phyloP scores from a whole-genome alignment of 345 rosid genomes.

The Gossypium sturtianum region DNA sequence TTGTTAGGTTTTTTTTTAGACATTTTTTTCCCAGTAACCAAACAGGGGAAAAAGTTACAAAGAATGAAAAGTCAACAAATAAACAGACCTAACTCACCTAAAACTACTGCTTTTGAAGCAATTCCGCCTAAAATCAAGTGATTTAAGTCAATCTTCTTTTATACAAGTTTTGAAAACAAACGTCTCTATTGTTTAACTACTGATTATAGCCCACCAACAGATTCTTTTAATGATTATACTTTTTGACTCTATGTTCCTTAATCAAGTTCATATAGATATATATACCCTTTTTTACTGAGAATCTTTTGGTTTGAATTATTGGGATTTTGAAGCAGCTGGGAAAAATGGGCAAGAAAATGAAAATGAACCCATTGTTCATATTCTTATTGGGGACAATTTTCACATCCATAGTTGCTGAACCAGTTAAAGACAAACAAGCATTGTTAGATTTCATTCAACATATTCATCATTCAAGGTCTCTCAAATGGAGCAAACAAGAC shows the following conservation, averaged over 20 bases:
- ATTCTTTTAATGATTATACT: slow-evolving; percentile 6
- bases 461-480: slow-evolving; percentile 47
- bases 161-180: not conserved
- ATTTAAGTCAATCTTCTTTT: not conserved
- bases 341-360: slow-evolving; percentile 24
- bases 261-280: slow-evolving; percentile 14
- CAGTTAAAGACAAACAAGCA: slow-evolving; percentile 63
- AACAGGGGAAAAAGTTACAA: slow-evolving; percentile 17
- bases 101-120: slow-evolving; percentile 24
- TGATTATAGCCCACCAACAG: not conserved
- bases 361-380: slow-evolving; percentile 26
- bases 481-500: slow-evolving; percentile 59
- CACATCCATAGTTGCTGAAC: slow-evolving; percentile 32
- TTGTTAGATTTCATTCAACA: slow-evolving; percentile 60
- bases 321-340: not conserved
- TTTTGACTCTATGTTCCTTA: not conserved
- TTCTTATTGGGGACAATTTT: slow-evolving; percentile 33
- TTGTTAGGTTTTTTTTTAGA: not conserved
- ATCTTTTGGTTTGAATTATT: not conserved
- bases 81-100: slow-evolving; percentile 17
- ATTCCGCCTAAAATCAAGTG: not conserved
- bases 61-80: slow-evolving; percentile 25
- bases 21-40: slow-evolving; percentile 23
- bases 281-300: not conserved
- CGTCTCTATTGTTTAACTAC: not conserved